These are phyloP conservation scores for Gloeopeniophorella convolvens DNA, from an alignment of 768 basidiomycete species.

Conservation along the genomic window DNA sequence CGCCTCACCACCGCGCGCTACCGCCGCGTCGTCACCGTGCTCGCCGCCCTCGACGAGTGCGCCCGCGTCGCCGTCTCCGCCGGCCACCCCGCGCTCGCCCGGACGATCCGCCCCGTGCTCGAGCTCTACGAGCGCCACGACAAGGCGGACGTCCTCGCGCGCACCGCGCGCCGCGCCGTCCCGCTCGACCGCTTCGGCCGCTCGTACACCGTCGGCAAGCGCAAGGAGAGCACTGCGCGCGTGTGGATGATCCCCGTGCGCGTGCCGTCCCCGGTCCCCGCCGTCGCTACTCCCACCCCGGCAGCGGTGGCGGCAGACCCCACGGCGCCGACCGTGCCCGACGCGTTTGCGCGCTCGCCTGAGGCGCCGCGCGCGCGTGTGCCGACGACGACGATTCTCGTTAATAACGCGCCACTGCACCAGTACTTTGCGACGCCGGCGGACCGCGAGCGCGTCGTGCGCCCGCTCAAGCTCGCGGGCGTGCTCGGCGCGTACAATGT, in stretches of 20 bases:
- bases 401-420: conserved; percentile 79
- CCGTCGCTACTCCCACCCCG: neutral
- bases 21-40: conserved; percentile 50
- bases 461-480: conserved; percentile 80
- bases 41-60: conserved; percentile 62
- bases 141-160: conserved; percentile 46
- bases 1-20: conserved; percentile 66
- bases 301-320: conserved; percentile 5
- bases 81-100: conserved; percentile 49
- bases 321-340: conserved; percentile 2
- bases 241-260: conserved; percentile 86
- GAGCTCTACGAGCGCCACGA: conserved; percentile 55
- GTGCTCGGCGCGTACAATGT: conserved; percentile 79
- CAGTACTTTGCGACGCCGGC: conserved; percentile 68
- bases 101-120: conserved; percentile 45
- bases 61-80: conserved; percentile 53
- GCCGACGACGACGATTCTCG: conserved; percentile 59
- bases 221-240: conserved; percentile 85
- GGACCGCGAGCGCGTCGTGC: conserved; percentile 76
- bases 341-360: conserved; percentile 13
- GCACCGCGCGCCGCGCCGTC: conserved; percentile 48
- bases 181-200: conserved; percentile 71
- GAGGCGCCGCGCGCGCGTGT: conserved; percentile 29
- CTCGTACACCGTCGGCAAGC: conserved; percentile 76
- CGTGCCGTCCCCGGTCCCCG: conserved; percentile 4